Evolutionary conservation across 352 stramenopile species (phyloP).

Genomic region (Globisporangium takayamanum): DNA sequence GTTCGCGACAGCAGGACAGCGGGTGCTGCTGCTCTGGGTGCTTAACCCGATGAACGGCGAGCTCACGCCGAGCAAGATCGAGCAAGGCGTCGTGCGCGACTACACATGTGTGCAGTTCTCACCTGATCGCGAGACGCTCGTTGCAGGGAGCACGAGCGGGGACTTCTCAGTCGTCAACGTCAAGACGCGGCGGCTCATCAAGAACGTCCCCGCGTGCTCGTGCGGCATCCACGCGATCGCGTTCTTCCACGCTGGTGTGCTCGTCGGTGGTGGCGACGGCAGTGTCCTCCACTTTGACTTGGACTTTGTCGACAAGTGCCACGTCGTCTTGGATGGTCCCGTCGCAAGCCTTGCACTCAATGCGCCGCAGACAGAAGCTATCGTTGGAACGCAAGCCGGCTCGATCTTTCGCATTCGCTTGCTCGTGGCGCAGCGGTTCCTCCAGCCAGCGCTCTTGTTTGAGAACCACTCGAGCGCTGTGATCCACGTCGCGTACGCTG

Average conservation of each 20-base stretch:
- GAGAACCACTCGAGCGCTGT: conserved; percentile 83
- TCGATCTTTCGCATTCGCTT: conserved; percentile 65
- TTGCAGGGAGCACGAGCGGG: conserved; percentile 81
- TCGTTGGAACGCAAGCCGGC: conserved; percentile 74
- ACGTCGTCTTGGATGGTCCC: conserved; percentile 61
- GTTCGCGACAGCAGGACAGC: conserved; percentile 78
- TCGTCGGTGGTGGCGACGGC: conserved; percentile 85
- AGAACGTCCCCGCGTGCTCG: conserved; percentile 73
- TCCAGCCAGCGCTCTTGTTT: conserved; percentile 39
- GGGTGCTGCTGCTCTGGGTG: conserved; percentile 77
- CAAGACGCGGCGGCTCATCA: conserved; percentile 59
- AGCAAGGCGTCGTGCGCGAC: conserved; percentile 70
- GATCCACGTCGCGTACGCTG: conserved; percentile 70
- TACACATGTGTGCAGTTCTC: conserved; percentile 84
- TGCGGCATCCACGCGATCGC: conserved; percentile 68
- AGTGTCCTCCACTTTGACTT: conserved; percentile 75
- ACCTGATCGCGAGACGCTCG: conserved; percentile 70
- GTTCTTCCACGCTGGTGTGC: conserved; percentile 34
- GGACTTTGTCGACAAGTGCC: conserved; percentile 65
- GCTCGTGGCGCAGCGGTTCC: conserved; percentile 13
- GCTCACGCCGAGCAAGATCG: conserved; percentile 61
- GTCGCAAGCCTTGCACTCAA: conserved; percentile 55
- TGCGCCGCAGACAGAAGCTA: conserved; percentile 45
- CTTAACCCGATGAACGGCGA: conserved; percentile 84
- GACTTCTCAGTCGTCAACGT: conserved; percentile 83